phyloP scores from a whole-genome alignment of 1,139 yeast species.

The Suhomyces chickasaworum region DNA sequence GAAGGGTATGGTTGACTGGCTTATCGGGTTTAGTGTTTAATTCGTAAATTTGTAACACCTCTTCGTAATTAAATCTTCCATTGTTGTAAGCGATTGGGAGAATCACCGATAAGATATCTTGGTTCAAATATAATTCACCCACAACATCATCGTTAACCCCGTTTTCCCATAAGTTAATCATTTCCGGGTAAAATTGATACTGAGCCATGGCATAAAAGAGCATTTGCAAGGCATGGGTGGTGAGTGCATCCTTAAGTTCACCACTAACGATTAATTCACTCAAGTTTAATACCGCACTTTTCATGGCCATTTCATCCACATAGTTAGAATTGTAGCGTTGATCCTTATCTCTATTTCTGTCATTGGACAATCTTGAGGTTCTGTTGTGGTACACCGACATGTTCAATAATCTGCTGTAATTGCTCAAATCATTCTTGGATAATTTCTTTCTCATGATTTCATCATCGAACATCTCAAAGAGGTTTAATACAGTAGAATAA shows the following conservation, averaged over 20 bases:
- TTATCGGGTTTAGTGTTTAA: slow-evolving; percentile 31
- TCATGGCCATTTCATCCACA: slow-evolving; percentile 35
- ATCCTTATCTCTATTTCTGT: slow-evolving; percentile 45
- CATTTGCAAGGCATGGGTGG: slow-evolving; percentile 18
- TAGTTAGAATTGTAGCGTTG: slow-evolving; percentile 30
- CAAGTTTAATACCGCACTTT: slow-evolving; percentile 37
- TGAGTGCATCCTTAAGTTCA: slow-evolving; percentile 24
- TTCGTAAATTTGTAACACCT: slow-evolving; percentile 42
- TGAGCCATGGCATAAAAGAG: slow-evolving; percentile 40
- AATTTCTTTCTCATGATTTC: slow-evolving; percentile 29
- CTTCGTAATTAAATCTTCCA: slow-evolving; percentile 64
- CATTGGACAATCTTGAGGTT: slow-evolving; percentile 33
- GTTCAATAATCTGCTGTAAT: slow-evolving; percentile 31
- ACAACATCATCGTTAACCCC: slow-evolving; percentile 40
- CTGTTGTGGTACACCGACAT: slow-evolving; percentile 34
- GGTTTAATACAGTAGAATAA: slow-evolving; percentile 25
- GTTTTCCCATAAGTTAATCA: slow-evolving; percentile 45
- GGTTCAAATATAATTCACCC: slow-evolving; percentile 38
- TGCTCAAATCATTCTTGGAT: slow-evolving; percentile 28
- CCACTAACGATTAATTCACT: slow-evolving; percentile 36
- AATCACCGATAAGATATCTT: slow-evolving; percentile 68
- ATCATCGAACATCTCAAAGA: slow-evolving; percentile 31
- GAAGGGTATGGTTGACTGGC: slow-evolving; percentile 29
- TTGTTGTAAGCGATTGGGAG: slow-evolving; percentile 67
- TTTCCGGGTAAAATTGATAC: slow-evolving; percentile 37